Evolutionary conservation across 2,329 filamentous ascomycete species (phyloP), one percentile per base, ranked within the genome.

Genomic region (Alternaria consortialis): DNA sequence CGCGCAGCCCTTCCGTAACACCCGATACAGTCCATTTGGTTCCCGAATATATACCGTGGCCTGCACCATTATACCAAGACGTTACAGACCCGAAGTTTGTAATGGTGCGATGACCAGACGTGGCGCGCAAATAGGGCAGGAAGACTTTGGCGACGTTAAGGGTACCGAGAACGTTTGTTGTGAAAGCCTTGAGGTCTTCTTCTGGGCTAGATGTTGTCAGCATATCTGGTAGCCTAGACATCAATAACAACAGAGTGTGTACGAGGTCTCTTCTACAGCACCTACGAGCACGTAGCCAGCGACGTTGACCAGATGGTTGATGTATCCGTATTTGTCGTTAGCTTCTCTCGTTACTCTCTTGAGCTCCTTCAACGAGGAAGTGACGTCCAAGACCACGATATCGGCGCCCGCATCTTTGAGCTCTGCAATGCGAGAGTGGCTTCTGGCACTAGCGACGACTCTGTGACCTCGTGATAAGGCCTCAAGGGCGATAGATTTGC

Each of bases 141-240:
- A 83, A 78, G 0, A 84, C 83, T 6, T 82, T 80, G 29, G 81
- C 79, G 1, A 85, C 79, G 57, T 83, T 85, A 53, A 85, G 71
- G 7, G 78, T 72, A 3, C 85, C 85, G 62, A 87, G 84, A 31
- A 87, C 83, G 57, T 88, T 87, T 32, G 84, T 85, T 67, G 84
- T 80, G 71, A 85, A 86, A 11, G 72, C 64, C 23, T 78, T 71
- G 42, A 74, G 73, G 23, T 80, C 77, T 67, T 84, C 80, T n/a
- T 75, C 69, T 11, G 76, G 75, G 9, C 78, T 79, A 37, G 1
- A 25, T 36, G 11, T 7, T 2, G 31, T 48, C 31, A 48, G 31
- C 32, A 48, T 12, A 23, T 23, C 31, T 36, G 32, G 17, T 7
- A 48, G 17, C 46, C 46, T 36, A 2, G 31, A 36, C 2, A 15